Evolutionary conservation across 345 rosid genomes (phyloP).

Genomic region (Lumnitzera littorea): DNA sequence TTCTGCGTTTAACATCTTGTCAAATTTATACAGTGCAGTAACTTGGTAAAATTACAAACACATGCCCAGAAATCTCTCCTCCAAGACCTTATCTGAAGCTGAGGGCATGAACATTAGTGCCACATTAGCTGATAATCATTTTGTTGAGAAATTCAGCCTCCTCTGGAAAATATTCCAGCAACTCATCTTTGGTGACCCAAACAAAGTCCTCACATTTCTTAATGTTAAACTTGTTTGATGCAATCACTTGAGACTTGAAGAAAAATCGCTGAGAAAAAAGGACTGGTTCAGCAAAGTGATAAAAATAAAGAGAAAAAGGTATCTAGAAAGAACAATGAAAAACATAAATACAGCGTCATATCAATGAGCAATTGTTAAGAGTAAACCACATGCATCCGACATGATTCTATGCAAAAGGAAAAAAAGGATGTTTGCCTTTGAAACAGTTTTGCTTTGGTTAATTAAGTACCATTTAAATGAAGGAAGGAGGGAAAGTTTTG

Average conservation of each 20-base stretch:
- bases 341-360: neutral
- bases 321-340: neutral
- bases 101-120: too few species aligned
- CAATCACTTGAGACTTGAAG: constrained; percentile 88
- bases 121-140: constrained; percentile 74
- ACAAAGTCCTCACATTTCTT: constrained; percentile 67
- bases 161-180: constrained; percentile 76
- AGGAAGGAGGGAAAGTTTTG: neutral
- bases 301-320: neutral
- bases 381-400: too few species aligned
- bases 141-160: constrained; percentile 63
- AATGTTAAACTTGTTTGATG: constrained; percentile 54
- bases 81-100: too few species aligned
- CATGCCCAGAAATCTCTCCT: too few species aligned
- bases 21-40: too few species aligned
- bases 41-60: too few species aligned
- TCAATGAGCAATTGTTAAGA: neutral
- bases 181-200: constrained; percentile 95
- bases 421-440: too few species aligned
- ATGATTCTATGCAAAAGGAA: too few species aligned
- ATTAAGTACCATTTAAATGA: too few species aligned
- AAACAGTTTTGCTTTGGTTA: too few species aligned
- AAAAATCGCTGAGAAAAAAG: constrained; percentile 59
- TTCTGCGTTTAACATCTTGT: too few species aligned
- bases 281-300: neutral